Evolutionary conservation across 129 eudicot genomes (phyloP), one percentile per base, ranked within the genome.

Genomic region (Heracleum sosnowskyi): DNA sequence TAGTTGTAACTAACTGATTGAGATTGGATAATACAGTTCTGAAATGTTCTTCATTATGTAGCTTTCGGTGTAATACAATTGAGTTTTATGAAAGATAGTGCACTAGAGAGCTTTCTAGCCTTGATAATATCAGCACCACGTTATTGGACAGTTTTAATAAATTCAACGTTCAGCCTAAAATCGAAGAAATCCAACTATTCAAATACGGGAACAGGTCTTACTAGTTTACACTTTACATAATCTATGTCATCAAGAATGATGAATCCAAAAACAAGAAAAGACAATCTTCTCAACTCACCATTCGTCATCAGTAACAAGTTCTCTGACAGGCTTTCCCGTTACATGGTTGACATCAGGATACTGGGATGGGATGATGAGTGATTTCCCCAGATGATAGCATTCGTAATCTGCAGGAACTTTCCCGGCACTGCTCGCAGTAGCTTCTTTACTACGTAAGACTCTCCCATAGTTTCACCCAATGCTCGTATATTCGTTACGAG

Each of bases 41-140:
- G n/a, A n/a, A n/a, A n/a, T n/a, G n/a, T n/a, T n/a, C n/a, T n/a
- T n/a, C n/a, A n/a, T n/a, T n/a, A n/a, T n/a, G n/a, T n/a, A n/a
- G n/a, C n/a, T n/a, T n/a, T n/a, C n/a, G n/a, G n/a, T n/a, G n/a
- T n/a, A n/a, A n/a, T n/a, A n/a, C n/a, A n/a, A n/a, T n/a, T n/a
- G n/a, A n/a, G n/a, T n/a, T n/a, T n/a, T n/a, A n/a, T n/a, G n/a
- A n/a, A n/a, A n/a, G n/a, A n/a, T n/a, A 95, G 87, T 31, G 98
- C 98, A 90, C 98, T 95, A 7, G 98, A 95, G 36, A 95, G 91
- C 91, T 95, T 95, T 85, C 98, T 88, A 82, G 98, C 98, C 83
- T 95, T 95, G 87, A 95, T 95, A 66, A 95, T 95, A 2, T 97
- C 98, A 83, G 98, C 98, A 74, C 98, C 98, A 83, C 98, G 97